Conservation (phyloP, 2,329 filamentous ascomycete genomes). For the Calonectria naviculata region DNA sequence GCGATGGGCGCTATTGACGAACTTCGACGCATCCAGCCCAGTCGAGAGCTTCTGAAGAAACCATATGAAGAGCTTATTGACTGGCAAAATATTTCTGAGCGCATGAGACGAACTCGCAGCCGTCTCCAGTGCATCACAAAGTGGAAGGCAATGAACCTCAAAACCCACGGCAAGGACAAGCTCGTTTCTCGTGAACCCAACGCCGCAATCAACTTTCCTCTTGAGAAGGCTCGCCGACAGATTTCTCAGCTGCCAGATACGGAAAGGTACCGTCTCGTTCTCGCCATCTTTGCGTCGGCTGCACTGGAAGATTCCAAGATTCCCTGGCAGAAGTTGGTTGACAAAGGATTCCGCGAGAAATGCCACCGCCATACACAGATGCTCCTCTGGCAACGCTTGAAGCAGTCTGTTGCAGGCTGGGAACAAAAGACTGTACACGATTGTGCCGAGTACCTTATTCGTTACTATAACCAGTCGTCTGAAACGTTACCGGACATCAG, state of each 20-base stretch:
- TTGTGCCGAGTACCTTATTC: conserved; percentile 48
- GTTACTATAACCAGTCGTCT: conserved; percentile 46
- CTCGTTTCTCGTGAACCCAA: conserved; percentile 46
- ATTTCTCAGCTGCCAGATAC: conserved; percentile 53
- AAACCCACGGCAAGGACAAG: conserved; percentile 46
- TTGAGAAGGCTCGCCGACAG: conserved; percentile 56
- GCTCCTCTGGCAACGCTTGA: conserved; percentile 53
- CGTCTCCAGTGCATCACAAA: conserved; percentile 76
- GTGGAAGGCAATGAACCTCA: conserved; percentile 64
- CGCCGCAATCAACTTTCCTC: conserved; percentile 52
- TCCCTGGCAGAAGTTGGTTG: conserved; percentile 59
- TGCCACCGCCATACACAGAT: conserved; percentile 52
- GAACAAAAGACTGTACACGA: conserved; percentile 47
- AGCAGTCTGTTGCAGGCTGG: conserved; percentile 46
- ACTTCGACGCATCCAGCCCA: conserved; percentile 45
- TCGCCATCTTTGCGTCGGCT: conserved; percentile 54
- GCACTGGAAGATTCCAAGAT: conserved; percentile 58
- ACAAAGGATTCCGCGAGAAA: conserved; percentile 51
- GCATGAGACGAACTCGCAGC: conserved; percentile 71
- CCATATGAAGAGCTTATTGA: conserved; percentile 67
- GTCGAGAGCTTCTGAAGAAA: conserved; percentile 47
- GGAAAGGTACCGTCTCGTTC: conserved; percentile 57
- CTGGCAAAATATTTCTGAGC: conserved; percentile 73
- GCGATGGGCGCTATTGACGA: conserved; percentile 61
- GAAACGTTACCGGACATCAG: conserved; percentile 47